Percentiles rank a stretch among this genome's conserved stretches.
phyloP scores from a whole-genome alignment of 2,329 filamentous ascomycete genomes.

The Alternaria infectoria region DNA sequence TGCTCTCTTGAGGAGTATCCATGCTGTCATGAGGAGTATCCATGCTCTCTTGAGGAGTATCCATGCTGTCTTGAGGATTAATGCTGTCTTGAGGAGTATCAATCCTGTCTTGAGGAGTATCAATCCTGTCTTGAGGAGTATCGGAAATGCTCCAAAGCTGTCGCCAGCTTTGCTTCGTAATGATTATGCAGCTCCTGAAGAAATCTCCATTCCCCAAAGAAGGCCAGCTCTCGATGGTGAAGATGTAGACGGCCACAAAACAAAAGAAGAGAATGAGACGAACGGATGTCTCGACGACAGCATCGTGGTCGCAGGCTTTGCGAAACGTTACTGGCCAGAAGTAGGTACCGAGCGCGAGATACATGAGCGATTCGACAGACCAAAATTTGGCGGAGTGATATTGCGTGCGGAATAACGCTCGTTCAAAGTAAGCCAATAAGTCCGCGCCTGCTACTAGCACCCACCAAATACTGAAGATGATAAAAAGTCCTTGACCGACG shows the following conservation, averaged over 20 bases:
- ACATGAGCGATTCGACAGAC: neutral
- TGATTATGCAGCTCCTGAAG: neutral
- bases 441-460: neutral
- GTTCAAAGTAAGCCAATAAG: neutral
- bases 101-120: too few relatives aligned
- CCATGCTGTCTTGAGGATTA: too few relatives aligned
- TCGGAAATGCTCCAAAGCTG: neutral
- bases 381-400: neutral
- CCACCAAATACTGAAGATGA: neutral
- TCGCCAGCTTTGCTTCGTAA: neutral
- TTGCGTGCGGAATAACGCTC: neutral
- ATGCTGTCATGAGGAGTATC: too few relatives aligned
- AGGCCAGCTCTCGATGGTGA: neutral
- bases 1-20: too few relatives aligned
- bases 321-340: neutral
- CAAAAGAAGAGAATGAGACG: neutral
- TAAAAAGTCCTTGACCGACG: neutral
- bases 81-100: too few relatives aligned
- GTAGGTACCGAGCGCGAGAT: neutral
- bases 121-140: neutral
- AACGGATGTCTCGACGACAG: neutral
- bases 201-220: neutral
- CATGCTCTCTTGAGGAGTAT: too few relatives aligned
- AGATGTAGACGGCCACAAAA: neutral
- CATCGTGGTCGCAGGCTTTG: too few relatives aligned